Conservation (phyloP, 1,284 basidiomycete genomes). For the Ceratobasidium sp. region DNA sequence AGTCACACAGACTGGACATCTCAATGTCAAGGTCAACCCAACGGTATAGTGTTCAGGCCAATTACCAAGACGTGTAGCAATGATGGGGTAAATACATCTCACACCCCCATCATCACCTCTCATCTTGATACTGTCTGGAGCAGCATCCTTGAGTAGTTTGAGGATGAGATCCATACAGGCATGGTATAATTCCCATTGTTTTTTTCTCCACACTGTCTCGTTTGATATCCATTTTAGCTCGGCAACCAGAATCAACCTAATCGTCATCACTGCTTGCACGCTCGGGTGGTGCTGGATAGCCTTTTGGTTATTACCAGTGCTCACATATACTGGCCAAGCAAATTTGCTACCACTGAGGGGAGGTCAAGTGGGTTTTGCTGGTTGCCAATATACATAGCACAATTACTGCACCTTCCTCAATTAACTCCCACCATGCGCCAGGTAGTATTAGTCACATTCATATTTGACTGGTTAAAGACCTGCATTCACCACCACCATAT, state of each 20-base stretch:
- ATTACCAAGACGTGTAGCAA: conserved; percentile 51
- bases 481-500: conserved; percentile 47
- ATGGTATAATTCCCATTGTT: conserved; percentile 49
- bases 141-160: conserved; percentile 44
- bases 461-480: not conserved
- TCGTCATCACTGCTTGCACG: conserved; percentile 24
- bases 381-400: conserved; percentile 31
- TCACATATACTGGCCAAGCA: conserved; percentile 44
- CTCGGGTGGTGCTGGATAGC: conserved; percentile 4
- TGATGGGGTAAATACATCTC: conserved; percentile 45
- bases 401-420: conserved; percentile 32
- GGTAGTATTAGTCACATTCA: not conserved
- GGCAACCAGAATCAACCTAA: conserved; percentile 41
- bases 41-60: conserved; percentile 50
- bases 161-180: conserved; percentile 47
- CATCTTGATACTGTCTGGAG: conserved; percentile 42
- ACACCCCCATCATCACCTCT: conserved; percentile 46
- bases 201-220: not conserved
- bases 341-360: conserved; percentile 39
- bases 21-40: conserved; percentile 22
- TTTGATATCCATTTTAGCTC: not conserved
- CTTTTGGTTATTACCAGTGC: conserved; percentile 46
- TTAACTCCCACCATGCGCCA: conserved; percentile 12
- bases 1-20: conserved; percentile 26
- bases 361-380: conserved; percentile 34